Conservation (phyloP, 441 rosid genomes). For the Euphorbia schlechtendalii region DNA sequence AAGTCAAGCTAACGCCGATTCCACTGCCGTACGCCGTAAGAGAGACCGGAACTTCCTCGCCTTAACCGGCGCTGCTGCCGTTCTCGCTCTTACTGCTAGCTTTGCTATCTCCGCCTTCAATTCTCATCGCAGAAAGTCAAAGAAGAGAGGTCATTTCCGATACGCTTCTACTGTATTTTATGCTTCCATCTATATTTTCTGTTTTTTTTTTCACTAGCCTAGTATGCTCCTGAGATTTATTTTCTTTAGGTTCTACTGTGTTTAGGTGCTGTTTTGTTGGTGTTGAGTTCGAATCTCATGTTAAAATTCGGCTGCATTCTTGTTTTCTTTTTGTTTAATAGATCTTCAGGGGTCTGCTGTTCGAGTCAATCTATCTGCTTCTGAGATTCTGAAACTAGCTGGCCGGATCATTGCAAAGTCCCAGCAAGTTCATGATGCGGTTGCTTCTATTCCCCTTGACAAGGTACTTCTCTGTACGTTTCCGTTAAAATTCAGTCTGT, state of each 20-base stretch:
- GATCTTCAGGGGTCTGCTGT: slow-evolving; percentile 73
- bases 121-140: slow-evolving; percentile 38
- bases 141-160: slow-evolving; percentile 44
- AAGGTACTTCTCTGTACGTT: slow-evolving; percentile 36
- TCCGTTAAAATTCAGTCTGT: neutral
- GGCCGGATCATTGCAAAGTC: slow-evolving; percentile 60
- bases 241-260: neutral
- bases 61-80: slow-evolving; percentile 72
- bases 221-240: no score
- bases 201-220: no score
- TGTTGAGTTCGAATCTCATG: neutral
- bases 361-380: slow-evolving; percentile 54
- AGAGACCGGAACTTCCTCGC: slow-evolving; percentile 39
- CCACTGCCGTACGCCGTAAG: slow-evolving; percentile 26
- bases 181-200: neutral
- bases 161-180: neutral
- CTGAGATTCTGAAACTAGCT: slow-evolving; percentile 62
- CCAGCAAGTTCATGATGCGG: slow-evolving; percentile 57
- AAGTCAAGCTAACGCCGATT: slow-evolving; percentile 28
- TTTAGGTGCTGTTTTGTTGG: neutral
- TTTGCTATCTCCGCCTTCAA: slow-evolving; percentile 61
- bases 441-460: slow-evolving; percentile 72
- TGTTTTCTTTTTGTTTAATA: slow-evolving; percentile 18
- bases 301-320: neutral
- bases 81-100: slow-evolving; percentile 52